Conservation (phyloP, 2,329 filamentous ascomycete genomes). For the Paradendryphiella salina region DNA sequence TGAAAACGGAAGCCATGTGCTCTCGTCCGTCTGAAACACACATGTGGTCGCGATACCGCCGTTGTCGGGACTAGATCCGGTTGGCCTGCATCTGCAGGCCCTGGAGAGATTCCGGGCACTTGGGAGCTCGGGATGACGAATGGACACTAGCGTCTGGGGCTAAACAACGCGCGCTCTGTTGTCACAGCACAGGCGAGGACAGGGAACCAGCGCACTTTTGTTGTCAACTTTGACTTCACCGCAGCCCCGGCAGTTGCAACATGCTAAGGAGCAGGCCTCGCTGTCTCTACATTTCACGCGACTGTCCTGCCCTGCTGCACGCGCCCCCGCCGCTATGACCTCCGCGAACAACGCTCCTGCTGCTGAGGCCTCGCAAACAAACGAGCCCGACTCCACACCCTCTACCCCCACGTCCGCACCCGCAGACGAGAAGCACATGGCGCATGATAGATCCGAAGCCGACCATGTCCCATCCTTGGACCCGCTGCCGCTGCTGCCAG, state of each 20-base stretch:
- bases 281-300: slow-evolving; percentile 20
- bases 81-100: neutral
- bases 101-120: slow-evolving; percentile 2
- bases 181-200: slow-evolving; percentile 22
- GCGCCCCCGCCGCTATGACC: slow-evolving; percentile 30
- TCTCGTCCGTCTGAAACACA: too few relatives aligned
- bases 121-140: slow-evolving; percentile 8
- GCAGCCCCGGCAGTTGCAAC: slow-evolving; percentile 16
- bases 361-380: slow-evolving; percentile 32
- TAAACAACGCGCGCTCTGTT: slow-evolving; percentile 22
- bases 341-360: slow-evolving; percentile 24
- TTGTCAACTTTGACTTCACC: slow-evolving; percentile 13
- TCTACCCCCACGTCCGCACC: slow-evolving; percentile 21
- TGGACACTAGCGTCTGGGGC: slow-evolving; percentile 9
- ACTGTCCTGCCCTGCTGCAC: slow-evolving; percentile 19
- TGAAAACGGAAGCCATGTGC: too few relatives aligned
- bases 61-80: slow-evolving; percentile 2
- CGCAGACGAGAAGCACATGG: slow-evolving; percentile 27
- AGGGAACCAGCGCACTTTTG: slow-evolving; percentile 11
- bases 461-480: slow-evolving; percentile 43
- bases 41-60: too few relatives aligned
- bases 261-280: slow-evolving; percentile 31
- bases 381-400: slow-evolving; percentile 22
- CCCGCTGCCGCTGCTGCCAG: slow-evolving; percentile 46
- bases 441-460: slow-evolving; percentile 31